Conservation (phyloP, 2,329 filamentous ascomycete species). For the Tolypocladium ovalisporum region DNA sequence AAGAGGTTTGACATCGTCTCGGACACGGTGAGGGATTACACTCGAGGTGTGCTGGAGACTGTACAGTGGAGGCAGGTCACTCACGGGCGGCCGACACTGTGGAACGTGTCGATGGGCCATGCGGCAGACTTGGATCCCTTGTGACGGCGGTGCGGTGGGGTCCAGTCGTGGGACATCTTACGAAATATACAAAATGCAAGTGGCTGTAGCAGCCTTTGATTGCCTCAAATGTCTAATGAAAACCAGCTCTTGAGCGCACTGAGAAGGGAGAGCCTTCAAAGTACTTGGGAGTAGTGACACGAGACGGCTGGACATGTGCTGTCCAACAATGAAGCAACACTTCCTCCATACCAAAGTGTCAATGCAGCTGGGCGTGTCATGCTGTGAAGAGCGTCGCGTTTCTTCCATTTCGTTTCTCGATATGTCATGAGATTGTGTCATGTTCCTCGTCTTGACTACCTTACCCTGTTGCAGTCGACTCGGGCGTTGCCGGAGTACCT, state of each 20-base stretch:
- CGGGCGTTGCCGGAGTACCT: too few relatives aligned
- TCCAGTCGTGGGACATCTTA: not conserved
- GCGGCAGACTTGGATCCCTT: conserved; percentile 9
- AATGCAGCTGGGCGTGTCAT: too few relatives aligned
- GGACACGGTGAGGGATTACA: conserved; percentile 10
- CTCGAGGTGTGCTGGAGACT: conserved; percentile 8
- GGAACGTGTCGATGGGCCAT: conserved; percentile 10
- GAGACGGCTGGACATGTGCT: not conserved
- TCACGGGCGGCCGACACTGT: conserved; percentile 14
- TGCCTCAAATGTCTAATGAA: not conserved
- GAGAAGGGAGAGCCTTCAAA: not conserved
- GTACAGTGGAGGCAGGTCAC: conserved; percentile 15
- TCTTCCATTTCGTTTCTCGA: too few relatives aligned
- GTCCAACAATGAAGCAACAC: too few relatives aligned
- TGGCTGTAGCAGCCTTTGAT: not conserved
- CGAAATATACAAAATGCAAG: not conserved
- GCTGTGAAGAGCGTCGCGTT: too few relatives aligned
- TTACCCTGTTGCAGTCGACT: too few relatives aligned
- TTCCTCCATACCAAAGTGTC: too few relatives aligned
- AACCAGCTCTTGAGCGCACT: not conserved
- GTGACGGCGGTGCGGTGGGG: not conserved
- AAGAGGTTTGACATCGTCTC: conserved; percentile 13
- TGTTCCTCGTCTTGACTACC: too few relatives aligned
- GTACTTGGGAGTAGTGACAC: too few relatives aligned
- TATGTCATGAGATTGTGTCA: too few relatives aligned